Evolutionary conservation across 805 yeast species (phyloP), one percentile per base, ranked within the genome.

Genomic region (Suhomyces sp.): DNA sequence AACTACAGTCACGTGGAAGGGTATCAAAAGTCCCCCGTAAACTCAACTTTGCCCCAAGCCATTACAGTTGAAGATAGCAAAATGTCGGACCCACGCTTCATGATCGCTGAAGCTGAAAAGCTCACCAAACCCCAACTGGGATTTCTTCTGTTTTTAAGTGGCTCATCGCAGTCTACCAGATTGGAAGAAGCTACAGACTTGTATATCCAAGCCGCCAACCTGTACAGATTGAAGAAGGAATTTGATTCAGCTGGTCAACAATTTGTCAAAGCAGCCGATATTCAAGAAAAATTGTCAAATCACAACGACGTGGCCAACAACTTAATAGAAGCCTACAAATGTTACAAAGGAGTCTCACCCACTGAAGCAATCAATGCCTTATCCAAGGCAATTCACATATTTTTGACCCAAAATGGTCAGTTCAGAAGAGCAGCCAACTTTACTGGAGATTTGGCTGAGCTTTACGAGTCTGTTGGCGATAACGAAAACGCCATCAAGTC

Each of bases 381-480:
- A 57, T 80, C 81, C 53, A 81, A 80, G 60, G 97, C 98, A 0
- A 85, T 93, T 55, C 86, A 83, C 57, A 79, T 90, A 65, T 93
- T 92, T 69, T 72, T 74, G 57, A 90, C 96, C 1, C 79, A 84
- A 57, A 84, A 89, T 60, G 99, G 99, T 10, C 97, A 93, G 69
- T 94, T 94, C 73, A 84, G 99, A 68, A 80, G 98, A 68, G 97
- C 96, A 23, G 99, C 99, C 10, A 90, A 90, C 66, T 92, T 88
- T 74, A 87, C 92, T 66, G 83, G 87, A 77, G 99, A 94, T 67
- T 78, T 94, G 64, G 99, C 92, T 9, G 91, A 85, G 59, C 70
- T 93, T 46, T 90, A 88, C 65, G 98, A 93, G 70, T 80, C 81
- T 46, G 73, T 90, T 19, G 80, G 80, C 48, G 93, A 92, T 63